phyloP scores from a whole-genome alignment of 495 filamentous ascomycete species.

The Polyplosphaeria fusca region DNA sequence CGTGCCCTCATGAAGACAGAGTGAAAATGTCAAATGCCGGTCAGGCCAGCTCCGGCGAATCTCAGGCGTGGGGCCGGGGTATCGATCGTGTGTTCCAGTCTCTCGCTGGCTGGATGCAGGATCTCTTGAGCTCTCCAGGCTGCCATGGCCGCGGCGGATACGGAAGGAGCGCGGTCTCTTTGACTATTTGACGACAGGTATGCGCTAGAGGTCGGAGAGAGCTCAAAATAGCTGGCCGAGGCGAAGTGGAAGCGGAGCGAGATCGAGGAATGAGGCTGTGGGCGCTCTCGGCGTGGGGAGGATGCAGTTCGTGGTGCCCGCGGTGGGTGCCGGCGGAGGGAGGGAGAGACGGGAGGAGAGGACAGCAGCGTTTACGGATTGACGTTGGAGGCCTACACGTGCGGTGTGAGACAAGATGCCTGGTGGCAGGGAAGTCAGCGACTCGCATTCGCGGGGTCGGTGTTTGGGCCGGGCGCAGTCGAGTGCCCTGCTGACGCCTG shows the following conservation, averaged over 20 bases:
- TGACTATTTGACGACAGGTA: conserved; percentile 15
- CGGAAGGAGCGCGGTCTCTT: conserved; percentile 13
- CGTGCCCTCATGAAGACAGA: no score
- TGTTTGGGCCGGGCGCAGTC: not conserved
- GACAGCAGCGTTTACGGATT: not conserved
- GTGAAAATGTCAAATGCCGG: no score
- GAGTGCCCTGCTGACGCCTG: not conserved
- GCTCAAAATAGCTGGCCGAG: conserved; percentile 2
- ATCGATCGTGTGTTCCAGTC: conserved; percentile 8
- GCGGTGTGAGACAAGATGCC: conserved; percentile 9
- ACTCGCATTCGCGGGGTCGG: not conserved
- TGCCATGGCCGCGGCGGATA: conserved; percentile 18
- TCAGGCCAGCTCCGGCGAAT: conserved; percentile 14
- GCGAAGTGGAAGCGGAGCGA: conserved; percentile 16
- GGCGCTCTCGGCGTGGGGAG: not conserved
- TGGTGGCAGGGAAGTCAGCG: not conserved
- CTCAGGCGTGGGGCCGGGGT: conserved; percentile 1
- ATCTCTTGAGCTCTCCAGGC: not conserved
- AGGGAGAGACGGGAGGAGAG: not conserved
- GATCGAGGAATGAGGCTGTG: conserved; percentile 5
- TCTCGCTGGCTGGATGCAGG: conserved; percentile 2
- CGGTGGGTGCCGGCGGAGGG: not conserved
- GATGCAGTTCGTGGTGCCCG: not conserved
- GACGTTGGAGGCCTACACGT: conserved; percentile 8
- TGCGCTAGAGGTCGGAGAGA: conserved; percentile 18